Evolutionary conservation across 2,329 filamentous ascomycete genomes (phyloP), one percentile per base, ranked within the genome.

Genomic region (Epichloe hybrida): DNA sequence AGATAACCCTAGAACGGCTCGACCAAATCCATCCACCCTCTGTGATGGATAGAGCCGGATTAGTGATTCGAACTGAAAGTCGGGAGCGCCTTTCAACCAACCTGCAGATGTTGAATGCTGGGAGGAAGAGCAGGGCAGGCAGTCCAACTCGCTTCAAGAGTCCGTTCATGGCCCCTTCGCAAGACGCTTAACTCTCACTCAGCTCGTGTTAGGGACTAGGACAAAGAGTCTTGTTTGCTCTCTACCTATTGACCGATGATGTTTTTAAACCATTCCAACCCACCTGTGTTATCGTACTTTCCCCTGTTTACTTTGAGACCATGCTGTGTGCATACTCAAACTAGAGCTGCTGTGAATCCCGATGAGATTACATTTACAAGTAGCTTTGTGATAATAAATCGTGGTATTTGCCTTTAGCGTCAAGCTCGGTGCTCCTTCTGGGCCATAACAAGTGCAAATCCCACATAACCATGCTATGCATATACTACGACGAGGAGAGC

Each of bases 1-100:
- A 79, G 55, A 67, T 80, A 46, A 77, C 75, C 52, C 62, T 74
- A 2, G 70, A 72, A 5, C 71, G 71, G 37, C 76, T 76, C 45
- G 79, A 81, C 38, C 70, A 72, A 38, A 52, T 67, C 13, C 64
- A 66, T 27, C 59, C 61, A 13, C 58, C 61, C 15, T 73, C 70
- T 49, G 73, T 73, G 5, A 73, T 83, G 61, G 79, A 83, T 57
- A 70, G 88, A 39, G 81, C 79, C 45, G 90, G 90, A 1, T 65
- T 96, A 55, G 82, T 87, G 50, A 79, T 88, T 2, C 74, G 91
- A 57, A 94, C 87, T 0, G 91, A 96, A 63, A 95, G 88, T 63
- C 75, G 88, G 49, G 93, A 97, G 62, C 76, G 87, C 52, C 67
- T 96, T 38, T 73, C 77, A 15, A 75, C 79, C 13, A 76, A 70